Percentiles rank a stretch among this genome's conserved stretches.
Evolutionary conservation across 2,329 filamentous ascomycete species (phyloP).

Genomic region (Gaeumannomyces sp.): DNA sequence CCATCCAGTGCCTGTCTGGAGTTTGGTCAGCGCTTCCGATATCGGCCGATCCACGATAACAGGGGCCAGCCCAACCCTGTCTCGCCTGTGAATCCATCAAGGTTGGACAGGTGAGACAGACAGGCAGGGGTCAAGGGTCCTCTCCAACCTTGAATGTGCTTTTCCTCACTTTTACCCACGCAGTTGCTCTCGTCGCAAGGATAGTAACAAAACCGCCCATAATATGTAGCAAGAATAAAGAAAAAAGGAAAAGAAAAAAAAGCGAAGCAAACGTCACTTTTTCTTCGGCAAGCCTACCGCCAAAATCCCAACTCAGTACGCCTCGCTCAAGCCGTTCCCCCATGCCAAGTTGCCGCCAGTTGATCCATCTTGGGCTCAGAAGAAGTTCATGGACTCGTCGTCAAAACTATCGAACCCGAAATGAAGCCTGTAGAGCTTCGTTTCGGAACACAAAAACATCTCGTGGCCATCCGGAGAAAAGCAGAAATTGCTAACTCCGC

Average conservation of each 20-base stretch:
- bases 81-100: too few relatives aligned
- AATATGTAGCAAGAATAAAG: too few relatives aligned
- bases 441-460: conserved; percentile 41
- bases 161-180: too few relatives aligned
- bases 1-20: background rate
- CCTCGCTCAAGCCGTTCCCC: background rate
- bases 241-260: too few relatives aligned
- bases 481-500: conserved; percentile 37
- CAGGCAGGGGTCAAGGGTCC: too few relatives aligned
- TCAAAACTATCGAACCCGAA: conserved; percentile 17
- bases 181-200: too few relatives aligned
- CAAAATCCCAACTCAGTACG: background rate
- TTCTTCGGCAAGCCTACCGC: background rate
- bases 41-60: background rate
- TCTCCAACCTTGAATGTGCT: too few relatives aligned
- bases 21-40: background rate
- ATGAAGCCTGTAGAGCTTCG: conserved; percentile 37
- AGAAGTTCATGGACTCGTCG: conserved; percentile 2
- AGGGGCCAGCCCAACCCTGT: background rate
- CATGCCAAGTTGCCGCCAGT: background rate
- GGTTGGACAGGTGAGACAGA: too few relatives aligned
- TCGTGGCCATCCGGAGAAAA: conserved; percentile 33
- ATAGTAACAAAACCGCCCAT: too few relatives aligned
- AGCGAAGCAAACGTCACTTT: too few relatives aligned
- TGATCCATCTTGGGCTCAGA: background rate